These are phyloP conservation scores for Apiotrichum laibachii DNA, from an alignment of 1,284 basidiomycete species.

Conservation along the genomic window DNA sequence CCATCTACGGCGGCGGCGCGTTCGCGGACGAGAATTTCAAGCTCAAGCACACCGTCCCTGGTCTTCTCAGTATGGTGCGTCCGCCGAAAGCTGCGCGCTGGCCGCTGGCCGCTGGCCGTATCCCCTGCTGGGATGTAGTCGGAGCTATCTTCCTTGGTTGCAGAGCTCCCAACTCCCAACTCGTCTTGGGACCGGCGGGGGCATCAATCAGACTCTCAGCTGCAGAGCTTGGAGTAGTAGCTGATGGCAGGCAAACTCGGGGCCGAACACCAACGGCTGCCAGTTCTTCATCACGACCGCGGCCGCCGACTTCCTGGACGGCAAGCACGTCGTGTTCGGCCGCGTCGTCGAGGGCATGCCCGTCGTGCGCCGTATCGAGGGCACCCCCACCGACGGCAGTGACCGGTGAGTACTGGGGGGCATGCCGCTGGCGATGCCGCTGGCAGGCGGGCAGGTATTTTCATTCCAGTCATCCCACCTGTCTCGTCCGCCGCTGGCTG, in stretches of 20 bases:
- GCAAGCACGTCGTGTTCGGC: conserved; percentile 92
- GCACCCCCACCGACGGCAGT: conserved; percentile 71
- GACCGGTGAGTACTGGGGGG: conserved; percentile 18
- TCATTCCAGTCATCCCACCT: too few species aligned
- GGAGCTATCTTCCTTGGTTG: too few species aligned
- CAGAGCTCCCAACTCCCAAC: too few species aligned
- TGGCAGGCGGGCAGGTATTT: too few species aligned
- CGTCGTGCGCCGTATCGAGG: conserved; percentile 87
- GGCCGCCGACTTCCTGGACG: conserved; percentile 88
- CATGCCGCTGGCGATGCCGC: too few species aligned
- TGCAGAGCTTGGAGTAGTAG: not conserved
- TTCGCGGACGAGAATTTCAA: conserved; percentile 32
- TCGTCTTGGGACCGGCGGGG: too few species aligned
- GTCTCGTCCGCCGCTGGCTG: too few species aligned
- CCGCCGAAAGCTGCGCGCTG: too few species aligned
- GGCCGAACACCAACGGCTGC: conserved; percentile 86
- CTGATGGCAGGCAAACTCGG: conserved; percentile 74
- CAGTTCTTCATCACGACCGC: conserved; percentile 97
- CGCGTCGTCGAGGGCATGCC: conserved; percentile 83
- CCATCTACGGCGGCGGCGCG: conserved; percentile 32
- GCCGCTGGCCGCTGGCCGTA: too few species aligned
- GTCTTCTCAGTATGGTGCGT: conserved; percentile 19
- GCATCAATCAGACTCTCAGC: too few species aligned
- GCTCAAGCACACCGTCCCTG: conserved; percentile 9
- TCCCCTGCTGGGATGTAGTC: too few species aligned